phyloP scores from a whole-genome alignment of 2,329 filamentous ascomycete species.

The Phyllosticta citriasiana region DNA sequence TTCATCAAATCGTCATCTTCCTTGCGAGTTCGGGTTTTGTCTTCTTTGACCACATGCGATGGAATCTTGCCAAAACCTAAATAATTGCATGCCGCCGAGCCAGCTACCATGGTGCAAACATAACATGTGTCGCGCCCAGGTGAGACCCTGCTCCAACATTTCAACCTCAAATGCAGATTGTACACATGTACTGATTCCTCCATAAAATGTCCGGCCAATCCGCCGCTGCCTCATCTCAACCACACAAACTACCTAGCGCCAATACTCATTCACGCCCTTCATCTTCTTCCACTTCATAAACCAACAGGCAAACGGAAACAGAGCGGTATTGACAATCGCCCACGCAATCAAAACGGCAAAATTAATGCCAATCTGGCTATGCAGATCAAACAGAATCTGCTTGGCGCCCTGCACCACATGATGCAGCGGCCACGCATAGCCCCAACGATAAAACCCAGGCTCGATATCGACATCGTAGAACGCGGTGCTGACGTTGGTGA shows the following conservation, averaged over 20 bases:
- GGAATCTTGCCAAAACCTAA: too few species aligned
- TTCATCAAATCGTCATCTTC: too few species aligned
- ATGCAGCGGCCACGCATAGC: slow-evolving; percentile 54
- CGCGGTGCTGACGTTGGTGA: slow-evolving; percentile 51
- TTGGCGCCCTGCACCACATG: slow-evolving; percentile 50
- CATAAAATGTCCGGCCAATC: too few species aligned
- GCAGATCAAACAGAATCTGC: slow-evolving; percentile 51
- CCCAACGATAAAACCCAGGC: slow-evolving; percentile 51
- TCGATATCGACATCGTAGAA: slow-evolving; percentile 53
- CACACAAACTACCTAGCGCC: background rate
- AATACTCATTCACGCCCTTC: slow-evolving; percentile 1
- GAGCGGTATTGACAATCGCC: slow-evolving; percentile 40
- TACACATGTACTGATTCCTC: too few species aligned
- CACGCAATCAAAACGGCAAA: slow-evolving; percentile 52
- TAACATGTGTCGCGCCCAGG: too few species aligned
- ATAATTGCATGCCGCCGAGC: too few species aligned
- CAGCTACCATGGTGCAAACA: too few species aligned
- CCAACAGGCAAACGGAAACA: slow-evolving; percentile 44
- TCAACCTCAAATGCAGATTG: too few species aligned
- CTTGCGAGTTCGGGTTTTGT: too few species aligned
- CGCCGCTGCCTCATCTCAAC: too few species aligned
- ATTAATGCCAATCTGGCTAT: slow-evolving; percentile 49
- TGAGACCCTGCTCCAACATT: too few species aligned
- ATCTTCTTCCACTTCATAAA: slow-evolving; percentile 32
- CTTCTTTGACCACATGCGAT: too few species aligned